A percentile compares a stretch with the other conserved stretches of the same genome.
These are phyloP conservation scores for Malbranchea cinnamomea DNA, from an alignment of 2,329 filamentous ascomycete species.

Conservation along the genomic window DNA sequence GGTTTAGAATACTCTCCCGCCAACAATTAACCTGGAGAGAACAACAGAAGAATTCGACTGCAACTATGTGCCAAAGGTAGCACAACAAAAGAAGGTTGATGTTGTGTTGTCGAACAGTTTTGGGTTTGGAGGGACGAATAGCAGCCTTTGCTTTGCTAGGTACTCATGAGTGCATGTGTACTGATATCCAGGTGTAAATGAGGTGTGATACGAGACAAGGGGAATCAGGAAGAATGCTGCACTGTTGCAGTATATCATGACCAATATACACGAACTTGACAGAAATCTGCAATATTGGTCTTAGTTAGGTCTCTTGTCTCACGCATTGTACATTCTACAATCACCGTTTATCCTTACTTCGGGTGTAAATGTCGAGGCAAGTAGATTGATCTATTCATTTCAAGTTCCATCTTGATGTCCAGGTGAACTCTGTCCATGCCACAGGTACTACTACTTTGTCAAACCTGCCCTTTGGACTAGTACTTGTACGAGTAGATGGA, in stretches of 20 bases:
- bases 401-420: too few species aligned
- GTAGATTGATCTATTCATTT: too few species aligned
- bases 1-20: constrained; percentile 58
- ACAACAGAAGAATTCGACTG: constrained; percentile 55
- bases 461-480: too few species aligned
- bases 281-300: too few species aligned
- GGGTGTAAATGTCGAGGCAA: too few species aligned
- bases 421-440: too few species aligned
- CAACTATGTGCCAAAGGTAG: constrained; percentile 64
- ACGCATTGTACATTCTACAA: too few species aligned
- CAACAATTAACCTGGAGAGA: constrained; percentile 67
- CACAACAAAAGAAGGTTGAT: constrained; percentile 55
- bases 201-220: too few species aligned
- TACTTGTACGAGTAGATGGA: too few species aligned
- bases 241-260: not conserved
- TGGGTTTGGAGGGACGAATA: constrained; percentile 94
- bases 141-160: constrained; percentile 58
- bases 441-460: too few species aligned
- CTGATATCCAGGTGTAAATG: not conserved
- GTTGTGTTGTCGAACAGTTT: constrained; percentile 89
- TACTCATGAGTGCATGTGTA: constrained; percentile 8
- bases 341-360: too few species aligned
- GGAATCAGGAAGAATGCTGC: not conserved
- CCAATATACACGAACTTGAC: not conserved
- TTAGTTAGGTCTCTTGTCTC: too few species aligned